Base-by-base conservation (phyloP, 2,329 filamentous ascomycete genomes). In the Coleophoma cylindrospora region DNA sequence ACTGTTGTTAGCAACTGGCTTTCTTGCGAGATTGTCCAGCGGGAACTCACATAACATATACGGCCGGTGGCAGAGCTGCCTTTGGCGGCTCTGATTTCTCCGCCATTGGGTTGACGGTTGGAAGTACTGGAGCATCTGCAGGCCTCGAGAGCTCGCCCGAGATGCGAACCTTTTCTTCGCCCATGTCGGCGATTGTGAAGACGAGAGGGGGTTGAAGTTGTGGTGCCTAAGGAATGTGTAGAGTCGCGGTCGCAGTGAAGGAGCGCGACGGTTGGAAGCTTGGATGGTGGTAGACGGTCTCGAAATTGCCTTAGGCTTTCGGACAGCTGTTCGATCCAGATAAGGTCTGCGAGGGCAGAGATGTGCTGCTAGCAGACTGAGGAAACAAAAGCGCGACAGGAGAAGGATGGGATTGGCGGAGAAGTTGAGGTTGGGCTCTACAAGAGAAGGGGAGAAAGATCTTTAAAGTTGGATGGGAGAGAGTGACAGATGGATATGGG, bases 151-250 rank as follows among this genome's bases (percentile, higher is more conserved):
- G 75, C 69, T 96, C 91, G 69, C 87, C 87, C 43, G 90, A 96
- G 63, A 84, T 77, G 66, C 91, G 86, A 61, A 79, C 84, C 74
- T 96, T 96, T 70, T 96, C 88, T 67, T 87, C 87, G 56, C 70
- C 78, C 82, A 86, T 87, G 54, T 68, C 73, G 65, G 54, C 64
- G 59, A 55, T 56, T 61, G 57, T 52, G 54, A 49, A 51, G 53
- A 62, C 48, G 51, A 50, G 52, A 43, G 52, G 63, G 63, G 48
- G 50, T 45, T 48, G 51, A 50, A 50, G 45, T 27, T 45, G 49
- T 51, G 37, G 43, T 32, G 49, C 45, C 7, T 33, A 32, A 44
- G 11, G 41, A 44, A 15, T 27, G 41, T 13, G 22, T 8, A 44
- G 19, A 45, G 34, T 49, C 51, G 51, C 49, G 50, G 47, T 58